Conservation (phyloP, 495 filamentous ascomycete species). For the Niebla homalea region DNA sequence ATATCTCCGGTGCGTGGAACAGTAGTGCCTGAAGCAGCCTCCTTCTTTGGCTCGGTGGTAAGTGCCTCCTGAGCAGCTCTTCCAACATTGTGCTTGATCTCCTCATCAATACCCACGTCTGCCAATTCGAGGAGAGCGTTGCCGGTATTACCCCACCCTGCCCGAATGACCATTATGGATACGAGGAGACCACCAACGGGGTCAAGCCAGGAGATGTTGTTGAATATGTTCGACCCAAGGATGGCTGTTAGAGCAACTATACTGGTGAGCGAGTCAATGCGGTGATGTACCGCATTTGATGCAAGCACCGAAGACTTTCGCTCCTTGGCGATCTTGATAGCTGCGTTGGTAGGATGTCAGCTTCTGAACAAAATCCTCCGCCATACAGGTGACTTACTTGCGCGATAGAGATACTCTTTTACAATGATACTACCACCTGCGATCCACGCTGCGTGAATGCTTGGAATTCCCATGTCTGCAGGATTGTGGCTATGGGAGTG, state of each 20-base stretch:
- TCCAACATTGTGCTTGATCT: slow-evolving; percentile 57
- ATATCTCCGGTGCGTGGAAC: slow-evolving; percentile 33
- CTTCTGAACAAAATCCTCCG: background rate
- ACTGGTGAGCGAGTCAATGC: slow-evolving; percentile 86
- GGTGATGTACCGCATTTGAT: slow-evolving; percentile 91
- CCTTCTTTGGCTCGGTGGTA: slow-evolving; percentile 8
- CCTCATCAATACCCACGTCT: slow-evolving; percentile 74
- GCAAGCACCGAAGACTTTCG: slow-evolving; percentile 93
- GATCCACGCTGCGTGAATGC: slow-evolving; percentile 86
- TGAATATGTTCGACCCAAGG: slow-evolving; percentile 72
- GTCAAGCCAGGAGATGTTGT: slow-evolving; percentile 80
- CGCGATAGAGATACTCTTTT: slow-evolving; percentile 95
- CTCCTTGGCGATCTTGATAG: slow-evolving; percentile 91
- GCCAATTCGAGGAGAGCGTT: slow-evolving; percentile 75
- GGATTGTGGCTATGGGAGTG: slow-evolving; percentile 38
- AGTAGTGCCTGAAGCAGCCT: slow-evolving; percentile 11
- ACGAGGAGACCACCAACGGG: slow-evolving; percentile 89
- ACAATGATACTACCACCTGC: slow-evolving; percentile 80
- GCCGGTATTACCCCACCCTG: slow-evolving; percentile 75
- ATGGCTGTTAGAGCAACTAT: slow-evolving; percentile 84
- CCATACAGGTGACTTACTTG: slow-evolving; percentile 49
- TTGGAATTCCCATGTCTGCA: slow-evolving; percentile 49
- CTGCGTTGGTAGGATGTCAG: slow-evolving; percentile 31
- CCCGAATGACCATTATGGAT: slow-evolving; percentile 81
- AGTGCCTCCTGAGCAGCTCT: slow-evolving; percentile 49